Conservation (phyloP, 805 yeast genomes). For the Scheffersomyces stipitis region DNA sequence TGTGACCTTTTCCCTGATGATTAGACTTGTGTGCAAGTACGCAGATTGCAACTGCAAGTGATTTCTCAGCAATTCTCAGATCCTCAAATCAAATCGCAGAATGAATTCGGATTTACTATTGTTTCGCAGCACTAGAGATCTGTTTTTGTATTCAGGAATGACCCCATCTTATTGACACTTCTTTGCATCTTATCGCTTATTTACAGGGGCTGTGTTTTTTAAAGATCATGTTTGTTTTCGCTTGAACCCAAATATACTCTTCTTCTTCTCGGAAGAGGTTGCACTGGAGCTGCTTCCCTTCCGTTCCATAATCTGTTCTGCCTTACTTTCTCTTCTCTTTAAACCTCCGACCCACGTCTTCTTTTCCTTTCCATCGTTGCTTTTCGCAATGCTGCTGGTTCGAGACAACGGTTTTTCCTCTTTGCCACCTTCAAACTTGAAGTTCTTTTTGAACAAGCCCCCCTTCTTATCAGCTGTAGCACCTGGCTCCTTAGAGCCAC, state of each 20-base stretch:
- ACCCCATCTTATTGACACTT: too few species aligned
- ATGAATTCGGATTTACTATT: too few species aligned
- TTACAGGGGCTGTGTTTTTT: too few species aligned
- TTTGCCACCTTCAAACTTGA: conserved; percentile 22
- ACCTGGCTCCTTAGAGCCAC: conserved; percentile 5
- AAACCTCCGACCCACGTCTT: conserved; percentile 43
- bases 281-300: conserved; percentile 5
- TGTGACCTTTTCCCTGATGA: too few species aligned
- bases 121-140: too few species aligned
- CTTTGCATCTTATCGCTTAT: too few species aligned
- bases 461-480: conserved; percentile 4
- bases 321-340: conserved; percentile 28
- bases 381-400: conserved; percentile 4
- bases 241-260: conserved; percentile 39
- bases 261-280: conserved; percentile 13
- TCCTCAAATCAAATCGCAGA: too few species aligned
- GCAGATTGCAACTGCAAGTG: too few species aligned
- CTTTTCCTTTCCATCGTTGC: conserved; percentile 32
- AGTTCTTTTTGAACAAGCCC: conserved; percentile 30
- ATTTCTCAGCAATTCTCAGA: too few species aligned
- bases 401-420: conserved; percentile 14
- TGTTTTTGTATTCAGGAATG: too few species aligned
- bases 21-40: too few species aligned
- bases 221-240: conserved; percentile 13
- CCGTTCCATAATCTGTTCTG: conserved; percentile 2